Base-by-base conservation (phyloP, 75 land plant genomes). In the Selaginella moellendorffii region DNA sequence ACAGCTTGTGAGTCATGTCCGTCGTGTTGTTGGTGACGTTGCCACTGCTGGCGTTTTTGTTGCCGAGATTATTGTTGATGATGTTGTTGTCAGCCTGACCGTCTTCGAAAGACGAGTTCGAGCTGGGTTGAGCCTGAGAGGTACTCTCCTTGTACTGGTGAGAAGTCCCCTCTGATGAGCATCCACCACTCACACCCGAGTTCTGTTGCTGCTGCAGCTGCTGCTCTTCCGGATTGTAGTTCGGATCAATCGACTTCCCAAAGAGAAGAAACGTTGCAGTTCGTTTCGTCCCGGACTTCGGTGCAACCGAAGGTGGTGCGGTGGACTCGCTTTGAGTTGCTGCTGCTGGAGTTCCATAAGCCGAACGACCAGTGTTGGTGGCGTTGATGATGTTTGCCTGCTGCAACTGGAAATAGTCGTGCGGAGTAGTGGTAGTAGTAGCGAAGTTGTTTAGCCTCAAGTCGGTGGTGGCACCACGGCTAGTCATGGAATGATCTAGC, bases 161-260 rank as follows among this genome's bases (percentile, higher is more conserved):
- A n/a, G 80, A 51, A 18, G 51, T 46, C 51, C 71, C 63, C 54
- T 85, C 83, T 0, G 68, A 69, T 19, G 82, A 80, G 52, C 31
- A 62, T 22, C 20, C 65, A 29, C 54, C 69, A 28, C n/a, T n/a
- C n/a, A n/a, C n/a, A n/a, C n/a, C n/a, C n/a, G n/a, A n/a, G n/a
- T n/a, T n/a, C n/a, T n/a, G n/a, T n/a, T 54, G 19, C n/a, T 59
- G 65, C 19, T 63, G 54, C 0, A 66, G 67, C 66, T 77, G 81
- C 36, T 74, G 71, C 23, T 64, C 27, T 29, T 66, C 76, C 2
- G 46, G 46, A 5, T 5, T 14, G 5, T 36, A 5, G 14, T 80
- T 79, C 12, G 80, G 77, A 24, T 82, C 77, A 19, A 93, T 93
- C 0, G 80, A 74, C 63, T 88, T 69, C 10, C 98, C 98, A 71